Conservation (phyloP, 257 asterid species). For the Agastache rugosa region DNA sequence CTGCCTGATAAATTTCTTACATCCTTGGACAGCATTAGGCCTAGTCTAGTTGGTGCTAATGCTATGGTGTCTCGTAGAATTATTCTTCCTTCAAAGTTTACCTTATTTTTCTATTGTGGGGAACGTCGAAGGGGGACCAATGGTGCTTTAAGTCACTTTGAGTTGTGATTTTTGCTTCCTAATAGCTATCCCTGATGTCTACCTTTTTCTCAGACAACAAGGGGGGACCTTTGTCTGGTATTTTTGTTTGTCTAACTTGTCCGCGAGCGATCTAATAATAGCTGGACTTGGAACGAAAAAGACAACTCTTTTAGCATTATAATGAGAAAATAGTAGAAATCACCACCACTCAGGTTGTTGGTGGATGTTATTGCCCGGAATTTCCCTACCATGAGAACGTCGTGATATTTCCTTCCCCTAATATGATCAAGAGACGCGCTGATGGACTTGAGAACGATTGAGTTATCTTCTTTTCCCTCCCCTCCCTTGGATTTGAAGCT, state of each 20-base stretch:
- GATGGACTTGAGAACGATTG: background rate
- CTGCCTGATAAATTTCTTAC: slow-evolving; percentile 10
- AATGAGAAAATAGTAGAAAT: slow-evolving; percentile 28
- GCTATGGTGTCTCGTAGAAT: background rate
- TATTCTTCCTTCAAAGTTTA: background rate
- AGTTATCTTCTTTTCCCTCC: background rate
- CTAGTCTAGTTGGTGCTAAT: slow-evolving; percentile 5
- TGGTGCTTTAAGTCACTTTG: slow-evolving; percentile 55
- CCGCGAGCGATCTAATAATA: slow-evolving; percentile 44
- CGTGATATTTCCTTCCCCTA: slow-evolving; percentile 36
- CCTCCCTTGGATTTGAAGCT: background rate
- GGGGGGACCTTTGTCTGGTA: slow-evolving; percentile 85
- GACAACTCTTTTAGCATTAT: slow-evolving; percentile 43
- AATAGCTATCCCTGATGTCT: slow-evolving; percentile 45
- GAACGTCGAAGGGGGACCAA: slow-evolving; percentile 60
- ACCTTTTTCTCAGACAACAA: slow-evolving; percentile 56
- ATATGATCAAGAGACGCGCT: background rate
- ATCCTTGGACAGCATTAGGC: slow-evolving; percentile 21
- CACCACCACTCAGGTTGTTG: slow-evolving; percentile 51
- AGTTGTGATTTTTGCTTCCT: slow-evolving; percentile 48
- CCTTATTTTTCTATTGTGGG: slow-evolving; percentile 31
- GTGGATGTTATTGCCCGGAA: slow-evolving; percentile 52
- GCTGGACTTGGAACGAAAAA: slow-evolving; percentile 44
- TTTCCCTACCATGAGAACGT: slow-evolving; percentile 47
- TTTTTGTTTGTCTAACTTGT: slow-evolving; percentile 60